phyloP scores from a whole-genome alignment of 768 basidiomycete genomes.

The Mycena amicta region DNA sequence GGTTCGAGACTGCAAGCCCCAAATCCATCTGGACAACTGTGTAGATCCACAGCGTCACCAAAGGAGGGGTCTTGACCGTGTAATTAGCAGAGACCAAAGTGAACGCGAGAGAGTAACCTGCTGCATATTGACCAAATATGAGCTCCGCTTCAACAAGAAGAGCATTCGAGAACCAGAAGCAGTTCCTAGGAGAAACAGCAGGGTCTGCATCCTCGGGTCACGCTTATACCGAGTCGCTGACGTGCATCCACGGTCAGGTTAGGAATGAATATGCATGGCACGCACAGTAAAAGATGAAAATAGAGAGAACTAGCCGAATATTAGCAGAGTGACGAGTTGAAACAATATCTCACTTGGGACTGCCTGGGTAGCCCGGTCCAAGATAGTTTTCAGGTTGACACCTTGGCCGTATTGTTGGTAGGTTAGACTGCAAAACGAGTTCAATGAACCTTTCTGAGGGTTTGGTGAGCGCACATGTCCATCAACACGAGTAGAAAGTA shows the following conservation, averaged over 20 bases:
- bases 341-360: conserved; percentile 65
- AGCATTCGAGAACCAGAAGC: conserved; percentile 66
- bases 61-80: conserved; percentile 63
- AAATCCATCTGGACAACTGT: conserved; percentile 71
- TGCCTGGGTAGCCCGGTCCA: conserved; percentile 62
- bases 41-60: conserved; percentile 81
- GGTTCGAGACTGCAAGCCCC: conserved; percentile 57
- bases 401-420: conserved; percentile 76
- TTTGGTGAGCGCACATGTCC: conserved; percentile 71
- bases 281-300: conserved; percentile 80
- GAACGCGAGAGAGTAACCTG: conserved; percentile 56
- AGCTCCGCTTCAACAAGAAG: conserved; percentile 68
- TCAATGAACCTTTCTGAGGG: neutral
- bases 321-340: conserved; percentile 2
- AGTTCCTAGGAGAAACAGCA: conserved; percentile 61
- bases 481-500: conserved; percentile 77
- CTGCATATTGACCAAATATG: conserved; percentile 71
- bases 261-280: neutral
- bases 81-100: neutral
- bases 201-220: conserved; percentile 51
- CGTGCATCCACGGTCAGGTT: neutral
- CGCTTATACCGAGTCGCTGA: conserved; percentile 69
- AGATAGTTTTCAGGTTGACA: conserved; percentile 48
- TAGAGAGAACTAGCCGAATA: conserved; percentile 55
- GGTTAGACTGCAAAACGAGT: conserved; percentile 56